Conservation (phyloP, 2,329 filamentous ascomycete species). For the Cladosporium sphaerospermum region DNA sequence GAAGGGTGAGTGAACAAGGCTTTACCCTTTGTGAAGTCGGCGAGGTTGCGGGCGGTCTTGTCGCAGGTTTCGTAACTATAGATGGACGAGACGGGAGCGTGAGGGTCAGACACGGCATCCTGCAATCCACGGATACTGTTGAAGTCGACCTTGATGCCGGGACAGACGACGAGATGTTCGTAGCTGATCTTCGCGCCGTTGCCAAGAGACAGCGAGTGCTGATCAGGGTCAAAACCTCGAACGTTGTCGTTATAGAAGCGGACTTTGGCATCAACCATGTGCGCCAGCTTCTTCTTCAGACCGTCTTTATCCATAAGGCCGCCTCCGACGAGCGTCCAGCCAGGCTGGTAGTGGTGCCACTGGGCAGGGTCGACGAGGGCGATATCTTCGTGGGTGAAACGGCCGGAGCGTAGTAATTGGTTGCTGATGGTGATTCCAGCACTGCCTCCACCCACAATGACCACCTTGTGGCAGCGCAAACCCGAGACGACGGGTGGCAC, state of each 20-base stretch:
- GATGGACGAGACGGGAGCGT: conserved; percentile 31
- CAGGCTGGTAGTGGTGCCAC: conserved; percentile 64
- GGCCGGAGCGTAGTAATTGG: conserved; percentile 56
- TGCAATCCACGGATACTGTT: conserved; percentile 15
- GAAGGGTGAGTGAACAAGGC: conserved; percentile 35
- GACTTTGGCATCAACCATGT: conserved; percentile 52
- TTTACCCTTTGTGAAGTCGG: conserved; percentile 29
- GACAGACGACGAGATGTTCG: conserved; percentile 58
- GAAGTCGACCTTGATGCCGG: conserved; percentile 26
- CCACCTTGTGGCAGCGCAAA: conserved; percentile 53
- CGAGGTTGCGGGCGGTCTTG: conserved; percentile 29
- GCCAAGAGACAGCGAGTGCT: conserved; percentile 51
- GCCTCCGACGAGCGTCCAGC: conserved; percentile 63
- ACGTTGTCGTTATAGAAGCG: conserved; percentile 54
- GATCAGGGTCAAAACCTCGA: conserved; percentile 45
- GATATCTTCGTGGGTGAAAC: conserved; percentile 54
- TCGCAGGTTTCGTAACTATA: conserved; percentile 35
- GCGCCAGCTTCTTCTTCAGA: conserved; percentile 45
- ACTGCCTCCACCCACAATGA: conserved; percentile 60
- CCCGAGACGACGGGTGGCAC: neutral
- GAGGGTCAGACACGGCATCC: conserved; percentile 30
- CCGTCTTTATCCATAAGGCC: conserved; percentile 59
- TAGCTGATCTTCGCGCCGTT: conserved; percentile 54
- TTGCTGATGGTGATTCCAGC: conserved; percentile 61
- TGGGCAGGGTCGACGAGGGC: conserved; percentile 57